These are phyloP conservation scores for Leccinum rimulosum DNA, from an alignment of 768 basidiomycete species.

Conservation along the genomic window DNA sequence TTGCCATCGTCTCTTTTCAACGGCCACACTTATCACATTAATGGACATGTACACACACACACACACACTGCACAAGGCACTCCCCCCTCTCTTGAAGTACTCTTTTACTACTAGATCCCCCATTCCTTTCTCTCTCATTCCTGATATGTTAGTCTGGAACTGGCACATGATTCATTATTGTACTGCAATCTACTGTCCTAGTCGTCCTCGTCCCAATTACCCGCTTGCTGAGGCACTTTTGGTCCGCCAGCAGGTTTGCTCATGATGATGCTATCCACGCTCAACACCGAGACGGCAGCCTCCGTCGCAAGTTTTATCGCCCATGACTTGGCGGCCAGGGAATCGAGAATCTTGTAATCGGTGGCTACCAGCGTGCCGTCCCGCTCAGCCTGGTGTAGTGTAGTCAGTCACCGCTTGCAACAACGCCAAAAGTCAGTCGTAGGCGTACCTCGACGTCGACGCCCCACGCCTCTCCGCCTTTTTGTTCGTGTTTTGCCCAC, in stretches of 20 bases:
- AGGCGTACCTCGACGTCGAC: constrained; percentile 80
- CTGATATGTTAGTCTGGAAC: constrained; percentile 16
- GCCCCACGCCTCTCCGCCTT: constrained; percentile 72
- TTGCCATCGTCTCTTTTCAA: constrained; percentile 3
- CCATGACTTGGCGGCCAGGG: constrained; percentile 89
- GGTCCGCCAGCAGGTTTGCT: constrained; percentile 90
- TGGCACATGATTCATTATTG: constrained; percentile 27
- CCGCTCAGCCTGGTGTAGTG: constrained; percentile 55
- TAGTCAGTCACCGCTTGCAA: neutral
- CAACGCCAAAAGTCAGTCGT: neutral
- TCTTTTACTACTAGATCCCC: constrained; percentile 2
- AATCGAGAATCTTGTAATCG: constrained; percentile 73
- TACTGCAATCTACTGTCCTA: constrained; percentile 29
- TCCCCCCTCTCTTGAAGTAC: constrained; percentile 3
- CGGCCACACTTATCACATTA: constrained; percentile 28
- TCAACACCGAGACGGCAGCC: constrained; percentile 85
- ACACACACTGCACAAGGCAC: neutral
- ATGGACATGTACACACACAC: constrained; percentile 30
- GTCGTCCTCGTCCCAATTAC: constrained; percentile 82
- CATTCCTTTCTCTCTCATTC: neutral
- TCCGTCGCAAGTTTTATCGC: constrained; percentile 89
- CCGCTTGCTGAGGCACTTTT: constrained; percentile 81
- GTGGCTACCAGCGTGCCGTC: constrained; percentile 72
- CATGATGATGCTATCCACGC: constrained; percentile 98
- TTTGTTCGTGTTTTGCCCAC: constrained; percentile 86